Evolutionary conservation across 1,284 basidiomycete genomes (phyloP).

Genomic region (Trametes polyzona): DNA sequence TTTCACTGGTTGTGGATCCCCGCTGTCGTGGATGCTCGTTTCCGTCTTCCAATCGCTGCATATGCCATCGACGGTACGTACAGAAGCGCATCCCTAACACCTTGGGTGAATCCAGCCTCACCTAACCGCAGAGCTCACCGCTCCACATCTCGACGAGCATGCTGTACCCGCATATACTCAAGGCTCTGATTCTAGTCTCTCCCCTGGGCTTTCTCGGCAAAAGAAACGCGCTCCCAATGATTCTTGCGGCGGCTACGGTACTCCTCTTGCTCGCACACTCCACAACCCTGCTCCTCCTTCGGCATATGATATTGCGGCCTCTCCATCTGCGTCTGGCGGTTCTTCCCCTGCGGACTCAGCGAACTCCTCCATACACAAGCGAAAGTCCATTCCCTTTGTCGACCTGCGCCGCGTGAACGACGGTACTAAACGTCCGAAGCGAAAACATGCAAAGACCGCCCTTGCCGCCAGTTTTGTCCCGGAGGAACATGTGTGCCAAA

Average conservation of each 20-base stretch:
- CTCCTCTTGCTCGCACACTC: not conserved
- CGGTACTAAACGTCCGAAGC: not conserved
- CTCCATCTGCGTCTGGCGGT: not conserved
- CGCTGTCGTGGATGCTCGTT: conserved; percentile 9
- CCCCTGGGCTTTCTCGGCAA: too few relatives aligned
- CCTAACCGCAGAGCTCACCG: not conserved
- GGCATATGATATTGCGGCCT: too few relatives aligned
- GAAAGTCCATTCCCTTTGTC: not conserved
- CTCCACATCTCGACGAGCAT: not conserved
- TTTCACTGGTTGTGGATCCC: conserved; percentile 19
- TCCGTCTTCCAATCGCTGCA: conserved; percentile 14
- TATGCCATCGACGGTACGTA: conserved; percentile 14
- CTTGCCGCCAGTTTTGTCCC: not conserved
- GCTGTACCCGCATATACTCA: not conserved
- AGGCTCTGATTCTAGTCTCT: not conserved
- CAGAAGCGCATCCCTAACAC: too few relatives aligned
- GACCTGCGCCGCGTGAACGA: not conserved
- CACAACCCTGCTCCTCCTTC: too few relatives aligned
- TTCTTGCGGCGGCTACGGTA: not conserved
- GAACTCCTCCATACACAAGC: not conserved
- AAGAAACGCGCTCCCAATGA: not conserved
- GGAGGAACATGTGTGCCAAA: not conserved
- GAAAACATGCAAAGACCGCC: not conserved
- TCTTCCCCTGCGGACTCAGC: not conserved
- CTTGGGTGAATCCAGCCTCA: not conserved